Conservation (phyloP, 2,329 filamentous ascomycete genomes). For the Exophiala aquamarina region DNA sequence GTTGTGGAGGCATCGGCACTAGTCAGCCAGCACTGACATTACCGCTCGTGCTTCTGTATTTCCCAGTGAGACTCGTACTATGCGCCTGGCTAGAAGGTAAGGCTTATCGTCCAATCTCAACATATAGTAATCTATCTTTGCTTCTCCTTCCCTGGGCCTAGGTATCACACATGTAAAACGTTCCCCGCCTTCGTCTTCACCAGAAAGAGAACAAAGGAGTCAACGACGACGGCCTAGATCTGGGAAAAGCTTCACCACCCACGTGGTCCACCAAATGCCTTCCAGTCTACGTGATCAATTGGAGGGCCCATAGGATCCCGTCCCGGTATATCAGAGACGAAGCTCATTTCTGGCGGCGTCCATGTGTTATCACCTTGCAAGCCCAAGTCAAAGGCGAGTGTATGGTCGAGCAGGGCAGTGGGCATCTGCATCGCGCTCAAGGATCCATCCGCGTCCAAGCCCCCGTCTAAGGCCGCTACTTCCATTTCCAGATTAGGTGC, state of each 20-base stretch:
- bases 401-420: conserved; percentile 12
- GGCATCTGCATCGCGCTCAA: conserved; percentile 8
- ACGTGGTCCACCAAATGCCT: conserved; percentile 11
- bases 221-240: too few relatives aligned
- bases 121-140: too few relatives aligned
- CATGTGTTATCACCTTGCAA: too few relatives aligned
- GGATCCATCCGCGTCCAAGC: conserved; percentile 17
- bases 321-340: conserved; percentile 13
- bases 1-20: background rate
- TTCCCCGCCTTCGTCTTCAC: too few relatives aligned
- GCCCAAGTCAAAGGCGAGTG: conserved; percentile 4
- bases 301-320: conserved; percentile 22
- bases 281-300: conserved; percentile 24
- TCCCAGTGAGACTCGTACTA: too few relatives aligned
- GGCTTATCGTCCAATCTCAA: too few relatives aligned
- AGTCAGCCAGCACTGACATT: background rate
- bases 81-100: too few relatives aligned
- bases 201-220: too few relatives aligned
- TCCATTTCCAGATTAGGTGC: conserved; percentile 8
- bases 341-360: conserved; percentile 11
- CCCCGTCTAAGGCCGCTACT: conserved; percentile 4
- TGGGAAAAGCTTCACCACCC: conserved; percentile 17
- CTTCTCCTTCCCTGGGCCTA: too few relatives aligned
- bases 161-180: too few relatives aligned
- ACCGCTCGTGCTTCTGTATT: background rate